Conservation (phyloP, 2,329 filamentous ascomycete species). For the Penicillium sp. region DNA sequence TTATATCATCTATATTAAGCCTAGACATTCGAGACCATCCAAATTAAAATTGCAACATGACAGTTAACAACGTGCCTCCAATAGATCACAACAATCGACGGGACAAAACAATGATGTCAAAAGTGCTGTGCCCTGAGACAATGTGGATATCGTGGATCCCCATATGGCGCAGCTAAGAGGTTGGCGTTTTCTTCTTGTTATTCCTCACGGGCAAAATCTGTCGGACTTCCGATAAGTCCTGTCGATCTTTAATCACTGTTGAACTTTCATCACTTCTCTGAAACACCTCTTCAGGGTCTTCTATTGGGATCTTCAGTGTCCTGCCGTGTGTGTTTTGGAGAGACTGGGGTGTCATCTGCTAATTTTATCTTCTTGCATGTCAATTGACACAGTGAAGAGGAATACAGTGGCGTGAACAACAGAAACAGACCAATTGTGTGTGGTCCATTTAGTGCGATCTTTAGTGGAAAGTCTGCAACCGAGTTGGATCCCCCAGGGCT, state of each 20-base stretch:
- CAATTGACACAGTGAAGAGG: neutral
- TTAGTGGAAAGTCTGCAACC: neutral
- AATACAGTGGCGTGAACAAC: neutral
- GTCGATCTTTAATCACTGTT: neutral
- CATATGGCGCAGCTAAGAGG: conserved; percentile 2
- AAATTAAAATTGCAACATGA: neutral
- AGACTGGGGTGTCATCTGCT: neutral
- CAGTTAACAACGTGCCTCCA: neutral
- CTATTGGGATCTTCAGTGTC: conserved; percentile 1
- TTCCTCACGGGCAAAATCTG: neutral
- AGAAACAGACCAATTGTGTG: neutral
- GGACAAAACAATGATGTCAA: conserved; percentile 1
- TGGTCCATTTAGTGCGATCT: neutral
- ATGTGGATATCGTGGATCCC: conserved; percentile 4
- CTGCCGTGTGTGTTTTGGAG: neutral
- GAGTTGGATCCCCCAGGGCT: neutral
- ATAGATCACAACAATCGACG: neutral
- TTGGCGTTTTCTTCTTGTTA: neutral
- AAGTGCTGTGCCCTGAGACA: conserved; percentile 6
- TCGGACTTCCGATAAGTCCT: neutral
- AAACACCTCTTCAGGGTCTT: neutral
- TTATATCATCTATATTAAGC: neutral
- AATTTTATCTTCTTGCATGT: neutral
- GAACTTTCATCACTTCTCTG: neutral
- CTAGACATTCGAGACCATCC: neutral